These are phyloP conservation scores for Trametes cubensis DNA, from an alignment of 768 basidiomycete genomes.

Conservation along the genomic window DNA sequence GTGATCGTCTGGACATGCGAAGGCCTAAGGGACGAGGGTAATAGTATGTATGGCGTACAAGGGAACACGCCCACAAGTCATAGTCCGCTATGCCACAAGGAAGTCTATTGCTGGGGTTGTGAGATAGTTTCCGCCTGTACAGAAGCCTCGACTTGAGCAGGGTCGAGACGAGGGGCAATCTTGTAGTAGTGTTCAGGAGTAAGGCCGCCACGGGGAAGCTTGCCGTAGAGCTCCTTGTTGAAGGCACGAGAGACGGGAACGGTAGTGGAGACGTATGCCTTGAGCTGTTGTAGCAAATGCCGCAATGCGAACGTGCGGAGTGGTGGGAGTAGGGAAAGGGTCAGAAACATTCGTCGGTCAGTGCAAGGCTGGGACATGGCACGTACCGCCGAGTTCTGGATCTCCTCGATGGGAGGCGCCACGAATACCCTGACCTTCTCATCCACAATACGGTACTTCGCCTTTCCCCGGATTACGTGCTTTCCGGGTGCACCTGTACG, in stretches of 20 bases:
- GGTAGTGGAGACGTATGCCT: constrained; percentile 58
- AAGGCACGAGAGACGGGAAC: not conserved
- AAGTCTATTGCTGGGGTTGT: constrained; percentile 8
- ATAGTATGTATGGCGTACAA: not conserved
- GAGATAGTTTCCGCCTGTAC: not conserved
- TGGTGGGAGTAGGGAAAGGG: not conserved
- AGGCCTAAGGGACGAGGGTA: not conserved
- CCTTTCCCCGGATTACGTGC: constrained; percentile 74
- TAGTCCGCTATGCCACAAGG: not conserved
- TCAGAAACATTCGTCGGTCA: not conserved
- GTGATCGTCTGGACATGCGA: too few species aligned
- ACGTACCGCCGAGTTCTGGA: constrained; percentile 60
- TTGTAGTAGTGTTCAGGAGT: constrained; percentile 35
- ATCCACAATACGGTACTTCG: constrained; percentile 82
- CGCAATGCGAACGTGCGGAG: not conserved
- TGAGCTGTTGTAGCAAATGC: constrained; percentile 48
- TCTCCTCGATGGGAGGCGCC: constrained; percentile 71
- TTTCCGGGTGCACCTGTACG: constrained; percentile 89
- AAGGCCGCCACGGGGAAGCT: constrained; percentile 38
- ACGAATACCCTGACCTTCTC: constrained; percentile 84
- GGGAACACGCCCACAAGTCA: not conserved
- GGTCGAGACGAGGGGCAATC: constrained; percentile 31
- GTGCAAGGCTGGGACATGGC: not conserved
- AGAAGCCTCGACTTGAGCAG: not conserved
- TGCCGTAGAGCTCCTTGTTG: constrained; percentile 33